Conservation (phyloP, 768 basidiomycete species). For the Chalciporus sphaerocephalus region DNA sequence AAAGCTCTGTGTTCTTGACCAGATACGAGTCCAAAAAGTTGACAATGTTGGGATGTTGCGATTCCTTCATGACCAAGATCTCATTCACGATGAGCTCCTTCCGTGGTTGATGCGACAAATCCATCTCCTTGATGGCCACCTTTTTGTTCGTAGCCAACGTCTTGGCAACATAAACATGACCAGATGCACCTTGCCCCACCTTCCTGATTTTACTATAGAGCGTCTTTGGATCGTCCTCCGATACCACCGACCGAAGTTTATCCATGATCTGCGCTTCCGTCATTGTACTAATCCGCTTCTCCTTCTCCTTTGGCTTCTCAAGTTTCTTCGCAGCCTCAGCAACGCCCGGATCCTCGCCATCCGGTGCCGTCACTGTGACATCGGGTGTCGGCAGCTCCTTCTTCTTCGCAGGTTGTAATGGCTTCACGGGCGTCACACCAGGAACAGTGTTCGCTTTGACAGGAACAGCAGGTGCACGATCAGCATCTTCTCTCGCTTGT, state of each 20-base stretch:
- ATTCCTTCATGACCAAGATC: slow-evolving; percentile 98
- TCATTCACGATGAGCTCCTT: slow-evolving; percentile 98
- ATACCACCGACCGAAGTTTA: slow-evolving; percentile 86
- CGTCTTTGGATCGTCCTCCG: slow-evolving; percentile 78
- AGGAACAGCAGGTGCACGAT: slow-evolving; percentile 42
- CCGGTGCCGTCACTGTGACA: slow-evolving; percentile 51
- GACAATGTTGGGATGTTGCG: slow-evolving; percentile 95
- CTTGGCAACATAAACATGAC: slow-evolving; percentile 97
- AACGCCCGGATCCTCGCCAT: slow-evolving; percentile 43
- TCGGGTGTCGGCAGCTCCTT: slow-evolving; percentile 31
- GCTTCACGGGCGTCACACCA: slow-evolving; percentile 64
- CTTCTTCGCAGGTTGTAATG: slow-evolving; percentile 73
- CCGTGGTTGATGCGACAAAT: slow-evolving; percentile 87
- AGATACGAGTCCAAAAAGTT: slow-evolving; percentile 92
- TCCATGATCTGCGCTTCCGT: slow-evolving; percentile 98
- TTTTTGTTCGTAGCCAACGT: slow-evolving; percentile 77
- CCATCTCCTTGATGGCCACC: slow-evolving; percentile 99
- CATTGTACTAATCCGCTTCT: slow-evolving; percentile 91
- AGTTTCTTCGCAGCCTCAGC: slow-evolving; percentile 71
- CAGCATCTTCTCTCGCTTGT: slow-evolving; percentile 27
- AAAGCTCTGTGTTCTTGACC: slow-evolving; percentile 82
- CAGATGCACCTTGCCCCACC: slow-evolving; percentile 97
- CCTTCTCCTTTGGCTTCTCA: slow-evolving; percentile 56
- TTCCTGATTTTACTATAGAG: slow-evolving; percentile 98
- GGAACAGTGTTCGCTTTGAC: slow-evolving; percentile 38